phyloP scores from a whole-genome alignment of 1,139 yeast genomes.

The Hyphopichia buzzinii region DNA sequence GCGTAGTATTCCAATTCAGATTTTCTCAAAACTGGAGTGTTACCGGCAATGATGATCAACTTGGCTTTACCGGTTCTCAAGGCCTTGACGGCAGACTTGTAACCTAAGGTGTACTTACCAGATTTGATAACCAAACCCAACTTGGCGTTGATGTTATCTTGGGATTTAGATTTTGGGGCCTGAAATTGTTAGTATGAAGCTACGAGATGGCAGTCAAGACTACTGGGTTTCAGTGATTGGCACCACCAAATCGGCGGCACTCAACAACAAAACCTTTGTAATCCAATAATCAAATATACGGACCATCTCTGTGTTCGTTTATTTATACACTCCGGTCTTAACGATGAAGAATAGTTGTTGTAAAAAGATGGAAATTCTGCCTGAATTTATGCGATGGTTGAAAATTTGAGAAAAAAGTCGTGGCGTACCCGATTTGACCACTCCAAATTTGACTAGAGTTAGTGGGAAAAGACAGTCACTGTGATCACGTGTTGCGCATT shows the following conservation, averaged over 20 bases:
- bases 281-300: slow-evolving; percentile 42
- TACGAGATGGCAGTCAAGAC: slow-evolving; percentile 2
- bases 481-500: slow-evolving; percentile 1
- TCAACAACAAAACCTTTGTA: background rate
- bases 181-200: slow-evolving; percentile 35
- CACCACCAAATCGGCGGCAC: background rate
- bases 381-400: background rate
- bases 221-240: background rate
- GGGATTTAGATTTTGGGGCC: slow-evolving; percentile 95
- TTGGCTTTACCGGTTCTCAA: slow-evolving; percentile 99
- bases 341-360: slow-evolving; percentile 18
- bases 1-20: slow-evolving; percentile 99
- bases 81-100: slow-evolving; percentile 98
- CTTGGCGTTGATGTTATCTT: slow-evolving; percentile 97
- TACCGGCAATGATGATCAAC: slow-evolving; percentile 96
- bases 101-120: slow-evolving; percentile 99
- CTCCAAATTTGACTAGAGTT: no score
- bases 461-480: slow-evolving; percentile 16
- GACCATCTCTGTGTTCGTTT: slow-evolving; percentile 91
- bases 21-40: slow-evolving; percentile 99
- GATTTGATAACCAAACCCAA: slow-evolving; percentile 98
- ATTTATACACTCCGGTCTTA: slow-evolving; percentile 86
- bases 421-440: background rate
- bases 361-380: no score
- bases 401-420: slow-evolving; percentile 1